Base-by-base conservation (phyloP, 345 rosid species). In the Gossypium turneri region DNA sequence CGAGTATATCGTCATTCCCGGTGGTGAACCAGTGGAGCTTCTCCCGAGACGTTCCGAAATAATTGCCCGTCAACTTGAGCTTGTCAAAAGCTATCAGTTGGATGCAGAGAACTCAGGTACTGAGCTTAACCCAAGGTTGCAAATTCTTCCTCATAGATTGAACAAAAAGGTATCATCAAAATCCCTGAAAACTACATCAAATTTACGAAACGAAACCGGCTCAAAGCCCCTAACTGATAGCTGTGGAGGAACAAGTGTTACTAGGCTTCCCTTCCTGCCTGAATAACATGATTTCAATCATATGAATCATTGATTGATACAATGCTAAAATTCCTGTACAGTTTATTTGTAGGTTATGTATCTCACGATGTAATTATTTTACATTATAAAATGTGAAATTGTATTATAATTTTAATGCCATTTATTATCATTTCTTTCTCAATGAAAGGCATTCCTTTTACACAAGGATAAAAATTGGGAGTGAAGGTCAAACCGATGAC, bases 1-100 rank as follows among this genome's bases (percentile, higher is more conserved):
- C 0, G 94, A 94, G 85, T 94, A 90, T 72, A 94, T 94, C 25
- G 97, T 94, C 56, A 94, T 94, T 78, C 98, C 97, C 0, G 97
- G 97, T 47, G 97, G 97, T 78, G 98, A 92, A 81, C 90, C 97
- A 0, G 98, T 92, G 77, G 98, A 94, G 85, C 98, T 94, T 79
- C 98, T 94, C 66, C 98, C 97, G 0, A 84, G 97, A 76, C 77
- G 94, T 53, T 91, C 95, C 1, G 94, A 92, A 66, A 94, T 92
- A 70, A 82, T 94, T 16, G 95, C 92, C 13, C 84, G 92, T 70
- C 97, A 94, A 73, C 89, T 94, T n/a, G 88, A 92, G 85, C 93
- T 94, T 43, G 97, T 94, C 27, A 89, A 88, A 79, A 91, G 97
- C 84, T 94, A 92, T 80, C 95, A 91, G 74, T 82, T 94, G 72